Percentiles rank a stretch among this genome's conserved stretches.
Conservation (phyloP, 345 rosid species). For the Pistacia integerrima region DNA sequence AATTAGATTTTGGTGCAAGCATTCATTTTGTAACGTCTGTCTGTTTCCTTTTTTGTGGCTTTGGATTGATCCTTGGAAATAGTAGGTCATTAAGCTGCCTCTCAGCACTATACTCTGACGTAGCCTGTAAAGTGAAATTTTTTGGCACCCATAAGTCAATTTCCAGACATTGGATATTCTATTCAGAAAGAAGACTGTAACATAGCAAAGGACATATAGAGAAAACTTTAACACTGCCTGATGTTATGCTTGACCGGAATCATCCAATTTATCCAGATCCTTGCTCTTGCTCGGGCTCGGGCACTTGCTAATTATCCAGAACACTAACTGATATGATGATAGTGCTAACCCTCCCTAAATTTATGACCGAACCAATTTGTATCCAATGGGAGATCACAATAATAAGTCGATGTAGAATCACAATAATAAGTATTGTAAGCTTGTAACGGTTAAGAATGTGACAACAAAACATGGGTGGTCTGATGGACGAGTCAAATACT, state of each 20-base stretch:
- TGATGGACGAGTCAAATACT: no score
- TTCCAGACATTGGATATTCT: not conserved
- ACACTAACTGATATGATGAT: no score
- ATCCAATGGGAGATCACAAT: no score
- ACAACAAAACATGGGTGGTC: not conserved
- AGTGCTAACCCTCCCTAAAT: no score
- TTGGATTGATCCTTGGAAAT: conserved; percentile 49
- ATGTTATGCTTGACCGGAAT: no score
- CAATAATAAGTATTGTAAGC: no score
- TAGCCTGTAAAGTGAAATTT: conserved; percentile 56
- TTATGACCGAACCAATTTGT: no score
- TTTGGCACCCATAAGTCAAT: not conserved
- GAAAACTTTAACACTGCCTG: not conserved
- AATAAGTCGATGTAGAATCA: no score
- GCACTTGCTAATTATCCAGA: no score
- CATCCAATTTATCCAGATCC: no score
- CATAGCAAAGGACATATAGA: not conserved
- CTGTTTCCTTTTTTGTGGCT: conserved; percentile 36
- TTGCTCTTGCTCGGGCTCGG: no score
- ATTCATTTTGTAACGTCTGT: conserved; percentile 52
- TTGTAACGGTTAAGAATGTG: not conserved
- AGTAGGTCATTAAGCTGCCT: conserved; percentile 68
- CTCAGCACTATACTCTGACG: conserved; percentile 79
- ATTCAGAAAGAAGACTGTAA: not conserved
- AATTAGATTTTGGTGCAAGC: conserved; percentile 12